These are phyloP conservation scores for Delonix regia DNA, from an alignment of 306 rosid species.

Conservation along the genomic window DNA sequence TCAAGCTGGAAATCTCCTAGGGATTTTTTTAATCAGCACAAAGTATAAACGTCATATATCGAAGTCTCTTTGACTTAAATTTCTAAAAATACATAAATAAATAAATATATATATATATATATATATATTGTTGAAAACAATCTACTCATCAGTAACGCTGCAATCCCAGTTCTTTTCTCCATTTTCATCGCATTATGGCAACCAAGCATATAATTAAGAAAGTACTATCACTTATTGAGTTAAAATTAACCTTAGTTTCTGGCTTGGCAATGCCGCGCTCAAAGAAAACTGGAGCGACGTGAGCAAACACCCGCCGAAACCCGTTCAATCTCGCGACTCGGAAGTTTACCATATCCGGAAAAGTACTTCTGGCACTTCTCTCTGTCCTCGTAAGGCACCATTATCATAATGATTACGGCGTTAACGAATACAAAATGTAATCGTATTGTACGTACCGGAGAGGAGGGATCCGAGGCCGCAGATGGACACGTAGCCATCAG, in stretches of 20 bases:
- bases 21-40: slow-evolving; percentile 23
- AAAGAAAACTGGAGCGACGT: slow-evolving; percentile 86
- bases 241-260: slow-evolving; percentile 73
- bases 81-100: too few species aligned
- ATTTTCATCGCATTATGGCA: not conserved
- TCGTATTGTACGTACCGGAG: slow-evolving; percentile 42
- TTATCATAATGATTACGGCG: not conserved
- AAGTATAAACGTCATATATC: not conserved
- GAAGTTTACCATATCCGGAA: slow-evolving; percentile 81
- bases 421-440: not conserved
- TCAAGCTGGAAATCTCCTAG: slow-evolving; percentile 92
- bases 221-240: not conserved
- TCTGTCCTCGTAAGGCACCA: slow-evolving; percentile 42
- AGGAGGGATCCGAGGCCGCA: slow-evolving; percentile 97
- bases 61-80: not conserved
- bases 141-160: not conserved
- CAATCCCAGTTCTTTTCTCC: not conserved
- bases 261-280: slow-evolving; percentile 95
- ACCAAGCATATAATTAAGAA: not conserved
- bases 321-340: slow-evolving; percentile 65
- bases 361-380: slow-evolving; percentile 89
- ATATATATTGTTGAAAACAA: not conserved
- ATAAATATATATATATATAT: too few species aligned
- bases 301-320: slow-evolving; percentile 81
- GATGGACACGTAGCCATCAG: slow-evolving; percentile 64